phyloP scores from a whole-genome alignment of 108 stramenopile species.

The Cylindrotheca closterium region DNA sequence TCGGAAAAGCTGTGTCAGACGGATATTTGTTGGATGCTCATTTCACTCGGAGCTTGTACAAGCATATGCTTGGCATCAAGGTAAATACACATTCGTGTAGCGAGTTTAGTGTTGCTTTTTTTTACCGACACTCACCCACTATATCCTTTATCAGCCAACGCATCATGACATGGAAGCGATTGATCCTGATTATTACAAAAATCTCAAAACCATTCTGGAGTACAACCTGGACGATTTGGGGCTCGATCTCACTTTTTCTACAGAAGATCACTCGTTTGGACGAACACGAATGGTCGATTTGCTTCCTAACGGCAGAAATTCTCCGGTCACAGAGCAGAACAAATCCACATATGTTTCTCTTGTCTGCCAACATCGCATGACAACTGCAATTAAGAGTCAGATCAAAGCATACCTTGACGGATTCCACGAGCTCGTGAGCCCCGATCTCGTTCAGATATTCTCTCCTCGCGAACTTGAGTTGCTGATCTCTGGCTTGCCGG shows the following conservation, averaged over 20 bases:
- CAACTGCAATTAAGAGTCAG: conserved; percentile 91
- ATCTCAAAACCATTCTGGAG: conserved; percentile 89
- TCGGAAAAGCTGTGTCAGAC: conserved; percentile 98
- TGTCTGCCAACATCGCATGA: conserved; percentile 95
- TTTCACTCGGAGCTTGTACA: conserved; percentile 97
- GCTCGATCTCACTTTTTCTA: conserved; percentile 91
- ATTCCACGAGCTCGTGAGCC: conserved; percentile 96
- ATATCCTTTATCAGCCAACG: conserved; percentile 45
- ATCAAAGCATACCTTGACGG: conserved; percentile 94
- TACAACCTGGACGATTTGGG: conserved; percentile 92
- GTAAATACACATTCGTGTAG: conserved; percentile 11
- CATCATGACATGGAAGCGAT: conserved; percentile 98
- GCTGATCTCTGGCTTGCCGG: conserved; percentile 96
- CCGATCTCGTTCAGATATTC: conserved; percentile 93
- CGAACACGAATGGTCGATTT: conserved; percentile 85
- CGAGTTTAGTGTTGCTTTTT: background rate
- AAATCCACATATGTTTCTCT: conserved; percentile 93
- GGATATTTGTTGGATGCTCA: conserved; percentile 97
- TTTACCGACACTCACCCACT: conserved; percentile 1
- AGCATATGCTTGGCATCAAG: conserved; percentile 96
- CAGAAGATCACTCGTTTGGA: conserved; percentile 86
- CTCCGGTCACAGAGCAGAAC: conserved; percentile 91
- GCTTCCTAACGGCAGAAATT: conserved; percentile 88
- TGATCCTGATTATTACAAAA: conserved; percentile 98
- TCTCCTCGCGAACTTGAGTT: conserved; percentile 95